Evolutionary conservation across 331 rosid genomes (phyloP).

Genomic region (Phaseolus coccineus): DNA sequence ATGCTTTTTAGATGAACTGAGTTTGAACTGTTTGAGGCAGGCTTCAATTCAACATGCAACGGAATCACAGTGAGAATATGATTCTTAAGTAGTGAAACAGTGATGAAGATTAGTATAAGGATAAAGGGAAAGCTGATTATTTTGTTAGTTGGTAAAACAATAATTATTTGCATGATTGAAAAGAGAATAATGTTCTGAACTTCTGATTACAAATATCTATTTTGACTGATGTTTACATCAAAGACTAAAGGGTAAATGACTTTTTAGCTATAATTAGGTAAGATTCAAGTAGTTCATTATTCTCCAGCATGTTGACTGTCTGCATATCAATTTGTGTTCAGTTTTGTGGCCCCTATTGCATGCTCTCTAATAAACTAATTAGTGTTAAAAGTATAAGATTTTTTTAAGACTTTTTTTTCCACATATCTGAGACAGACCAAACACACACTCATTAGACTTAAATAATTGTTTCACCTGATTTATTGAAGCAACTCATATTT

Average conservation of each 20-base stretch:
- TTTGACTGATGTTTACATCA: not conserved
- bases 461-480: not conserved
- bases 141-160: not conserved
- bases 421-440: no score
- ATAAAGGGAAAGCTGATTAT: conserved; percentile 9
- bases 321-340: not conserved
- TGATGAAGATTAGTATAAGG: not conserved
- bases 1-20: not conserved
- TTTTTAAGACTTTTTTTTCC: no score
- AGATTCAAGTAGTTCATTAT: not conserved
- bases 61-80: not conserved
- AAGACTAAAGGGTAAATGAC: not conserved
- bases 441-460: not conserved
- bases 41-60: not conserved
- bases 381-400: no score
- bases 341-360: not conserved
- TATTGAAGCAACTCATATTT: not conserved
- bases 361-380: not conserved
- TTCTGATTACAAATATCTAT: not conserved
- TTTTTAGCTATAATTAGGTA: not conserved
- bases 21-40: not conserved
- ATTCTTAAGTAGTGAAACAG: conserved; percentile 2
- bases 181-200: not conserved
- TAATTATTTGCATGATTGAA: conserved; percentile 7
- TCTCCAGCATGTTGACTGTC: not conserved